Base-by-base conservation (phyloP, 2,329 filamentous ascomycete genomes). In the Eutypa lata region DNA sequence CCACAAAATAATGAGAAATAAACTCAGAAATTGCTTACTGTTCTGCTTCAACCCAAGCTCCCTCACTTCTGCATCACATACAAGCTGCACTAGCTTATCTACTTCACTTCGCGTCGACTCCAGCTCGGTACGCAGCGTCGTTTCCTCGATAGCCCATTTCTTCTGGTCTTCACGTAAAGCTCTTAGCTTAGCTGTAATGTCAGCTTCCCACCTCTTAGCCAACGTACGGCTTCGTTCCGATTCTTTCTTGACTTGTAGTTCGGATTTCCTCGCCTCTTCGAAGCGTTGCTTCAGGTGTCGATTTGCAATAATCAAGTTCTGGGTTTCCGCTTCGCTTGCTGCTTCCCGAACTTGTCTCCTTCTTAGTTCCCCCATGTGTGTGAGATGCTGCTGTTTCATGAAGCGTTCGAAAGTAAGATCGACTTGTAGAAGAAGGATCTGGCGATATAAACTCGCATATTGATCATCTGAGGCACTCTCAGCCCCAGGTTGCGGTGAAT, bases 391-490 rank as follows among this genome's bases (percentile, higher is more conserved):
- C 58, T 91, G 84, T 66, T 92, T 93, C 62, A 93, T 79, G 68
- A 91, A 93, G 24, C 88, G 80, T 68, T 94, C 90, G 63, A 93
- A 94, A 58, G 88, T 89, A 43, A 94, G 76, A 61, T 94, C 89
- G 56, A 92, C 94, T 44, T 87, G 84, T 11, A 94, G 71, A 2
- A 92, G 73, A 50, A 91, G 80, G n/a, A 91, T 81, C 61, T 91
- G 87, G 42, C 87, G 81, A 59, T 90, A 85, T 3, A 94, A 72
- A 58, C 84, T 82, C 1, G 79, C 73, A 26, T 61, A 60, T 59
- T 65, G 70, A 54, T 59, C 51, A 45, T 56, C 62, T 38, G 49
- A 16, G 3, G 42, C 52, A 7, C 43, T 51, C 35, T 56, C 54
- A 24, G 54, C 53, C 35, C 61, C 47, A 5, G 70, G 64, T 3